A percentile compares a stretch with the other conserved stretches of the same genome.
Evolutionary conservation across 2,329 filamentous ascomycete genomes (phyloP).

Genomic region (Endothia cerciana): DNA sequence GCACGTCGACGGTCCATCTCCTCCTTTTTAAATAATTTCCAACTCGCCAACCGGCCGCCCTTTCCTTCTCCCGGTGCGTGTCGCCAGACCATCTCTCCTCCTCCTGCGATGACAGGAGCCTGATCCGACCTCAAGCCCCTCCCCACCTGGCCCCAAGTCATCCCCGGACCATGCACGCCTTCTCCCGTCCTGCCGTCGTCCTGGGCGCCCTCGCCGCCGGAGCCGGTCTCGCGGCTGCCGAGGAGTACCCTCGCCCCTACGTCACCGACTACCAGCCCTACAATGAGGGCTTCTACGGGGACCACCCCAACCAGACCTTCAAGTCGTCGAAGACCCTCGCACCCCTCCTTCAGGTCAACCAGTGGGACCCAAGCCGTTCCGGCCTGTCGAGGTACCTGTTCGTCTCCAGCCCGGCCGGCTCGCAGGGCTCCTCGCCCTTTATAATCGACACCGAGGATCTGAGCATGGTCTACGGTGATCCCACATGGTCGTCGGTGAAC

Average conservation of each 20-base stretch:
- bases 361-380: conserved; percentile 26
- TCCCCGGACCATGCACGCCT: conserved; percentile 17
- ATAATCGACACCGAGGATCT: conserved; percentile 28
- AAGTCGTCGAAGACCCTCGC: conserved; percentile 18
- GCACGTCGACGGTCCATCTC: conserved; percentile 11
- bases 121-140: conserved; percentile 12
- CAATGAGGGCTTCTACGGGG: conserved; percentile 23
- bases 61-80: conserved; percentile 5
- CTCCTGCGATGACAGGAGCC: conserved; percentile 20
- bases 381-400: conserved; percentile 26
- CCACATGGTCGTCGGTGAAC: conserved; percentile 26
- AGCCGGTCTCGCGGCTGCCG: conserved; percentile 27
- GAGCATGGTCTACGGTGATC: conserved; percentile 27
- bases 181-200: conserved; percentile 19
- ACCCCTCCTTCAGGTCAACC: conserved; percentile 28
- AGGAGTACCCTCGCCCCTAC: conserved; percentile 23
- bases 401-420: conserved; percentile 20
- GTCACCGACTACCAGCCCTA: conserved; percentile 24
- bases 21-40: conserved; percentile 11
- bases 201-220: conserved; percentile 24
- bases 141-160: not conserved
- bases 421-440: conserved; percentile 23
- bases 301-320: conserved; percentile 26
- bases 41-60: not conserved
- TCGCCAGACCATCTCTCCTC: not conserved